These are phyloP conservation scores for Bifiguratus adelaidae DNA, from an alignment of 192 early-diverging fungal genomes.

Conservation along the genomic window DNA sequence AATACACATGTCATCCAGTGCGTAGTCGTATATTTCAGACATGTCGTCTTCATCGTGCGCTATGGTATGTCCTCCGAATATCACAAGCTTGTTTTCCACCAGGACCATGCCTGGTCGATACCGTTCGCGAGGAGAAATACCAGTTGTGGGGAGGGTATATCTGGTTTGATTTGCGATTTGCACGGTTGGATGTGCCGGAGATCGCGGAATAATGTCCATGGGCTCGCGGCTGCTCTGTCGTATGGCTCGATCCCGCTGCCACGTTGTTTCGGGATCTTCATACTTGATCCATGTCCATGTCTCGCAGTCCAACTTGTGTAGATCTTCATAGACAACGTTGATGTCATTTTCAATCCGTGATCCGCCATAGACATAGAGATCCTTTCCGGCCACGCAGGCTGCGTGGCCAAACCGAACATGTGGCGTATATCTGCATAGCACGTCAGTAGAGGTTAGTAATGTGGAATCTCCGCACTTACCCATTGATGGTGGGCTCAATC, in stretches of 20 bases:
- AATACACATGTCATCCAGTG: slow-evolving; percentile 7
- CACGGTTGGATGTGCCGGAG: too few relatives aligned
- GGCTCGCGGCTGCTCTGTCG: background rate
- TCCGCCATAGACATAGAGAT: slow-evolving; percentile 17
- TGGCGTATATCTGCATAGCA: slow-evolving; percentile 5
- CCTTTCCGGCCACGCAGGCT: slow-evolving; percentile 2
- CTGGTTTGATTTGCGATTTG: too few relatives aligned
- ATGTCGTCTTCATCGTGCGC: slow-evolving; percentile 14
- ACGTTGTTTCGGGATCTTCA: slow-evolving; percentile 13
- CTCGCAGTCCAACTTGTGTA: slow-evolving; percentile 12
- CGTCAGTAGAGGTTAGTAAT: background rate
- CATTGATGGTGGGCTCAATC: slow-evolving; percentile 12
- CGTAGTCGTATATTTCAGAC: slow-evolving; percentile 8
- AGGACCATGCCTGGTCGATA: slow-evolving; percentile 13
- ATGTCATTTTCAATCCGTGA: slow-evolving; percentile 14
- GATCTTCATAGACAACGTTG: slow-evolving; percentile 18
- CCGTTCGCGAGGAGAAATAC: slow-evolving; percentile 8
- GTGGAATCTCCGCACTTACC: slow-evolving; percentile 1
- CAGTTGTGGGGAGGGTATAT: slow-evolving; percentile 10
- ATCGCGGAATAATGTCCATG: background rate
- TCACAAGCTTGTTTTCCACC: slow-evolving; percentile 12
- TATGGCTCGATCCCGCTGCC: too few relatives aligned
- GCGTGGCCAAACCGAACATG: slow-evolving; percentile 22
- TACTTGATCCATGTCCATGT: slow-evolving; percentile 21
- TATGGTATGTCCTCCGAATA: slow-evolving; percentile 18